Evolutionary conservation across 129 eudicot genomes (phyloP).

Genomic region (Chrysanthemum makinoi): DNA sequence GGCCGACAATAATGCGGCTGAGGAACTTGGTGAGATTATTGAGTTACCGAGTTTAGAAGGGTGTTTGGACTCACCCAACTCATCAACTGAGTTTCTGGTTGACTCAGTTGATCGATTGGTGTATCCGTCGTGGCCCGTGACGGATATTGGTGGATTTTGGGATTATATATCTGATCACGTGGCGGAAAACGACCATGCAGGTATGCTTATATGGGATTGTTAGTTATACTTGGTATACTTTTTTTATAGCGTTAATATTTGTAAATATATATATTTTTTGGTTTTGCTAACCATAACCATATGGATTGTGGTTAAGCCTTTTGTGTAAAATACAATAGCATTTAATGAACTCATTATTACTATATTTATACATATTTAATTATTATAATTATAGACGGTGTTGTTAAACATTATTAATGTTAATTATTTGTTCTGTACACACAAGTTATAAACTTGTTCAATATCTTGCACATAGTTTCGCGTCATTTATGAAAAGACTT

Average conservation of each 20-base stretch:
- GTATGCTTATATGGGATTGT: slow-evolving; percentile 23
- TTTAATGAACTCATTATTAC: no score
- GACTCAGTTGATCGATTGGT: slow-evolving; percentile 63
- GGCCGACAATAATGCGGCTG: slow-evolving; percentile 20
- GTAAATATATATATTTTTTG: slow-evolving; percentile 21
- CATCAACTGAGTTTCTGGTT: slow-evolving; percentile 46
- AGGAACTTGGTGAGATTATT: slow-evolving; percentile 67
- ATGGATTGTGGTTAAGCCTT: no score
- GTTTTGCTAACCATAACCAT: neutral
- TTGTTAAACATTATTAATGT: no score
- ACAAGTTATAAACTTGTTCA: no score
- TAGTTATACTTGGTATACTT: neutral
- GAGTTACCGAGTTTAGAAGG: slow-evolving; percentile 72
- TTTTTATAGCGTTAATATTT: neutral
- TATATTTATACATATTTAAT: no score
- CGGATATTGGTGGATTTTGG: slow-evolving; percentile 39
- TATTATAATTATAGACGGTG: no score
- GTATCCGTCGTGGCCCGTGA: slow-evolving; percentile 58
- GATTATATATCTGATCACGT: slow-evolving; percentile 44
- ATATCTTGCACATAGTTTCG: no score
- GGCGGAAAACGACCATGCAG: slow-evolving; percentile 20
- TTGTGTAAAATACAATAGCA: no score
- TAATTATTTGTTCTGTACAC: no score
- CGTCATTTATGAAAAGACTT: no score
- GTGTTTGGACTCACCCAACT: slow-evolving; percentile 44